These are phyloP conservation scores for Yamadazyma olivae DNA, from an alignment of 805 yeast species.

Conservation along the genomic window DNA sequence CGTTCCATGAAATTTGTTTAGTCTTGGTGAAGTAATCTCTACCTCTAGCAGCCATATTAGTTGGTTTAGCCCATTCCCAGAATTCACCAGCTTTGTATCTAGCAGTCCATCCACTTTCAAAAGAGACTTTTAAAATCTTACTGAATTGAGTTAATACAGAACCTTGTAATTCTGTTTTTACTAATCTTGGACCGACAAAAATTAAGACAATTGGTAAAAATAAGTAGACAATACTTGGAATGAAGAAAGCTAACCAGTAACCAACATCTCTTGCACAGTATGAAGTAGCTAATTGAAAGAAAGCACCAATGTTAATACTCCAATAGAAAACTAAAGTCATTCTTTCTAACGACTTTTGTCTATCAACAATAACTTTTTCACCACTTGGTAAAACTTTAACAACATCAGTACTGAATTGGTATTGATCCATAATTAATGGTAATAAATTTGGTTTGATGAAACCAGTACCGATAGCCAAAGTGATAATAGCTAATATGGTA, in stretches of 20 bases:
- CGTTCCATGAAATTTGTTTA: slow-evolving; percentile 37
- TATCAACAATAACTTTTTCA: slow-evolving; percentile 57
- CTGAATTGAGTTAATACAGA: slow-evolving; percentile 44
- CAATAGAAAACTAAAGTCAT: slow-evolving; percentile 49
- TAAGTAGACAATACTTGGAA: slow-evolving; percentile 37
- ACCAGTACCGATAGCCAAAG: slow-evolving; percentile 48
- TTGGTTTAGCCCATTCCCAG: slow-evolving; percentile 50
- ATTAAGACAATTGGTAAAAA: slow-evolving; percentile 28
- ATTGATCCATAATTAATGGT: slow-evolving; percentile 45
- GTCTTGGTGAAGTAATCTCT: slow-evolving; percentile 31
- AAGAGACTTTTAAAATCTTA: slow-evolving; percentile 41
- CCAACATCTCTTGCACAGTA: slow-evolving; percentile 51
- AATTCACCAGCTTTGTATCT: slow-evolving; percentile 40
- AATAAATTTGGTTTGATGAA: slow-evolving; percentile 52
- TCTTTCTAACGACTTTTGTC: slow-evolving; percentile 41
- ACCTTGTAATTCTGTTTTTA: slow-evolving; percentile 36
- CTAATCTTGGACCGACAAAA: slow-evolving; percentile 26
- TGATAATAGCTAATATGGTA: slow-evolving; percentile 37
- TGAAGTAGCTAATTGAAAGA: slow-evolving; percentile 50
- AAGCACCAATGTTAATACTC: slow-evolving; percentile 55
- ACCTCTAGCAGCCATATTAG: slow-evolving; percentile 43
- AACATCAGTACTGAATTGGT: slow-evolving; percentile 55
- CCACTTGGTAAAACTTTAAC: slow-evolving; percentile 60
- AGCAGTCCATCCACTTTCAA: slow-evolving; percentile 38
- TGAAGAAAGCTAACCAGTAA: slow-evolving; percentile 52